Evolutionary conservation across 805 yeast genomes (phyloP).

Genomic region (Saturnispora sekii): DNA sequence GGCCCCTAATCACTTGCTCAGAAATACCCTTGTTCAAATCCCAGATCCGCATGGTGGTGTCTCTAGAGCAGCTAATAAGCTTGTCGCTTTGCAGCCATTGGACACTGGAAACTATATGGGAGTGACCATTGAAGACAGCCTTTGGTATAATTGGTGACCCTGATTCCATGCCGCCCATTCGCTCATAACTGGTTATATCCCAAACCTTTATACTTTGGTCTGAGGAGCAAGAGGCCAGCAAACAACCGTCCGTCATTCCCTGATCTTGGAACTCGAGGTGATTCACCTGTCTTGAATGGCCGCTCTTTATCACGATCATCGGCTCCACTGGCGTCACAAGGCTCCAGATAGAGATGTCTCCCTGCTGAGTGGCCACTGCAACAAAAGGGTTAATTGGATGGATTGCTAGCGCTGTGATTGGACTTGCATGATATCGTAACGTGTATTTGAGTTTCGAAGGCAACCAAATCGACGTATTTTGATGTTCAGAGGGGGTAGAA

Average conservation of each 20-base stretch:
- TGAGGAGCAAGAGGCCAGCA: slow-evolving; percentile 39
- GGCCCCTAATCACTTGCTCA: slow-evolving; percentile 58
- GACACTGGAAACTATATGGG: slow-evolving; percentile 68
- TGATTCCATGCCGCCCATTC: no score
- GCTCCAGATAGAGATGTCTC: slow-evolving; percentile 67
- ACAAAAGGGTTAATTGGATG: slow-evolving; percentile 69
- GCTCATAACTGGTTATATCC: slow-evolving; percentile 34
- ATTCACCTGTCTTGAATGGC: slow-evolving; percentile 67
- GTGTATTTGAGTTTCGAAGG: slow-evolving; percentile 39
- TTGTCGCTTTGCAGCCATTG: slow-evolving; percentile 38
- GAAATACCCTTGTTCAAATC: slow-evolving; percentile 62
- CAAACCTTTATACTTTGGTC: slow-evolving; percentile 58
- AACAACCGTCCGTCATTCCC: slow-evolving; percentile 8
- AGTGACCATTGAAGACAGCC: slow-evolving; percentile 73
- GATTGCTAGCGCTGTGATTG: slow-evolving; percentile 53
- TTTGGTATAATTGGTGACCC: slow-evolving; percentile 24
- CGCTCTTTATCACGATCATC: slow-evolving; percentile 47
- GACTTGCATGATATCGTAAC: slow-evolving; percentile 48
- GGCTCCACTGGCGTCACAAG: slow-evolving; percentile 49
- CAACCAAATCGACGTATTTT: slow-evolving; percentile 45
- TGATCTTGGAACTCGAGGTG: slow-evolving; percentile 45
- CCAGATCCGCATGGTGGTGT: slow-evolving; percentile 53
- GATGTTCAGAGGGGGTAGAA: background rate
- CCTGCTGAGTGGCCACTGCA: slow-evolving; percentile 62
- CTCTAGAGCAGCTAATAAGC: slow-evolving; percentile 56